These are phyloP conservation scores for Botrytis paeoniae DNA, from an alignment of 2,329 filamentous ascomycete species.

Conservation along the genomic window DNA sequence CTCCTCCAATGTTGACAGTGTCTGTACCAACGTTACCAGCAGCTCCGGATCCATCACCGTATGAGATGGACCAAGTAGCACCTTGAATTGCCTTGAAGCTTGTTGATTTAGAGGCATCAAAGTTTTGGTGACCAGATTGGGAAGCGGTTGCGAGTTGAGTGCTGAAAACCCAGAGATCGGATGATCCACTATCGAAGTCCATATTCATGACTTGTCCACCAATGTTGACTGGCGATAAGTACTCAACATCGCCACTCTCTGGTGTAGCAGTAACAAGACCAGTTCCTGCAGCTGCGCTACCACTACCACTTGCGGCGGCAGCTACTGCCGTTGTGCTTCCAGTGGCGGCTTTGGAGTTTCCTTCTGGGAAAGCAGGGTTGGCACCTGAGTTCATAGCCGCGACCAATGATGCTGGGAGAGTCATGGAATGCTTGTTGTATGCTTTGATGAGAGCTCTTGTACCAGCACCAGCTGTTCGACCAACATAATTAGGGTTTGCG, in stretches of 20 bases:
- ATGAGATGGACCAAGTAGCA: slow-evolving; percentile 38
- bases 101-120: slow-evolving; percentile 34
- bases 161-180: slow-evolving; percentile 41
- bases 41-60: slow-evolving; percentile 42
- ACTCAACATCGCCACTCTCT: slow-evolving; percentile 43
- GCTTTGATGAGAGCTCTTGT: slow-evolving; percentile 59
- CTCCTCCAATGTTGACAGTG: slow-evolving; percentile 39
- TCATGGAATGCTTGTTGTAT: slow-evolving; percentile 65
- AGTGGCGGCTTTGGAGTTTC: slow-evolving; percentile 20
- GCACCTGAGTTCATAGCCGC: slow-evolving; percentile 36
- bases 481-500: slow-evolving; percentile 45
- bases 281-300: slow-evolving; percentile 37
- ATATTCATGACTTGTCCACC: slow-evolving; percentile 38
- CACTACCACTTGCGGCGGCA: slow-evolving; percentile 33
- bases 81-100: slow-evolving; percentile 34
- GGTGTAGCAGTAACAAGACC: slow-evolving; percentile 64
- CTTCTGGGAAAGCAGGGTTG: slow-evolving; percentile 19
- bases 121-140: slow-evolving; percentile 36
- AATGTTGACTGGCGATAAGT: slow-evolving; percentile 33
- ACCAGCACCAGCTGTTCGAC: slow-evolving; percentile 33
- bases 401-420: slow-evolving; percentile 45
- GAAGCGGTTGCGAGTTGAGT: slow-evolving; percentile 34
- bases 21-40: slow-evolving; percentile 40
- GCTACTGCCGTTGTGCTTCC: slow-evolving; percentile 19
- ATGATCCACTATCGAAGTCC: slow-evolving; percentile 39